These are phyloP conservation scores for Fraxinus angustifolia DNA, from an alignment of 305 asterid genomes.

Conservation along the genomic window DNA sequence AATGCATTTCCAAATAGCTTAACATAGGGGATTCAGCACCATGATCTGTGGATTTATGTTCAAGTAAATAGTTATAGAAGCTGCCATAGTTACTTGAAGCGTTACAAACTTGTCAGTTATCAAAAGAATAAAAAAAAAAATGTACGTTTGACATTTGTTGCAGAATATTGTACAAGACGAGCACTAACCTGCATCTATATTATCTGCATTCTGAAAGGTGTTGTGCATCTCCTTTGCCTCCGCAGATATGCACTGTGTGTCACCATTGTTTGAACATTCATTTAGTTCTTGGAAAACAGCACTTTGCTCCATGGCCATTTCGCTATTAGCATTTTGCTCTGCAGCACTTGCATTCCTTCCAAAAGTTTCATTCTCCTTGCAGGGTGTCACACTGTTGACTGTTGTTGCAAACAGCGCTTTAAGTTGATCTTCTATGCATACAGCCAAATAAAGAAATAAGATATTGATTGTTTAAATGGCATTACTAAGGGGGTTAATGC, in stretches of 20 bases:
- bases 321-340: conserved; percentile 7
- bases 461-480: not conserved
- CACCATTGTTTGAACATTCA: not conserved
- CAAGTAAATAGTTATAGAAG: conserved; percentile 19
- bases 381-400: conserved; percentile 21
- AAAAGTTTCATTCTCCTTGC: conserved; percentile 19
- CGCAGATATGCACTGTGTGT: conserved; percentile 14
- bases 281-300: conserved; percentile 8
- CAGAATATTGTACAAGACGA: not conserved
- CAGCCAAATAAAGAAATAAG: conserved; percentile 16
- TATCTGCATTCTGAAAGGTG: conserved; percentile 8
- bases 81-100: conserved; percentile 5
- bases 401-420: conserved; percentile 38
- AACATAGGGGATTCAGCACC: conserved; percentile 24
- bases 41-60: conserved; percentile 17
- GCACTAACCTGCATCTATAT: conserved; percentile 24
- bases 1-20: conserved; percentile 22
- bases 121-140: not conserved
- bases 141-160: not conserved
- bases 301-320: not conserved
- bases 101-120: not conserved
- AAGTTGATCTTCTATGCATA: conserved; percentile 35
- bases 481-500: not conserved
- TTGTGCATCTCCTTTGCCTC: conserved; percentile 21
- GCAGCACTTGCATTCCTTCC: conserved; percentile 15